phyloP scores from a whole-genome alignment of 176 grass and related monocot species.

The Oryza australiensis region DNA sequence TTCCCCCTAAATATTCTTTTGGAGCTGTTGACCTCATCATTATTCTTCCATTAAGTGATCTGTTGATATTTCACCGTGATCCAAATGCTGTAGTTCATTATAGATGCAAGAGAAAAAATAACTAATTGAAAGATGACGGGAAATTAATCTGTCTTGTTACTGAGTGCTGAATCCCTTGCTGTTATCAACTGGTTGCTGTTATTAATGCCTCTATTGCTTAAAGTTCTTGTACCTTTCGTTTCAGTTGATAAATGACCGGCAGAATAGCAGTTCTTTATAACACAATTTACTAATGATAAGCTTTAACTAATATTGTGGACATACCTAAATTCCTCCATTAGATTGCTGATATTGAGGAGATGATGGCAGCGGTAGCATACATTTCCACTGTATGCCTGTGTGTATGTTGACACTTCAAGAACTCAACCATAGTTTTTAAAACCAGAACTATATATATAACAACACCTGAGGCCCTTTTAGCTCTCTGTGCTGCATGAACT shows the following conservation, averaged over 20 bases:
- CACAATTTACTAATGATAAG: not conserved
- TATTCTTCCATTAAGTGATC: not conserved
- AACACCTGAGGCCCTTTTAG: not conserved
- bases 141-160: slow-evolving; percentile 1
- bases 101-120: not conserved
- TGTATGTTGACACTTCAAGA: not conserved
- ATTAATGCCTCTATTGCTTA: not conserved
- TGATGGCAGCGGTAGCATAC: not conserved
- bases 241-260: not conserved
- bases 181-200: not conserved
- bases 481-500: not conserved
- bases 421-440: not conserved
- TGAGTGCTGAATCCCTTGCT: not conserved
- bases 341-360: not conserved
- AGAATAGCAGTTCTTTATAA: not conserved
- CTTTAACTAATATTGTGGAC: not conserved
- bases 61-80: slow-evolving; percentile 9
- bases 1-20: not conserved
- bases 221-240: not conserved
- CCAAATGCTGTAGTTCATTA: not conserved
- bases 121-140: not conserved
- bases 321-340: not conserved
- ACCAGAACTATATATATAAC: not conserved
- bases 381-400: not conserved
- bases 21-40: not conserved